Evolutionary conservation across 768 basidiomycete genomes (phyloP).

Genomic region (Coprinellus micaceus): DNA sequence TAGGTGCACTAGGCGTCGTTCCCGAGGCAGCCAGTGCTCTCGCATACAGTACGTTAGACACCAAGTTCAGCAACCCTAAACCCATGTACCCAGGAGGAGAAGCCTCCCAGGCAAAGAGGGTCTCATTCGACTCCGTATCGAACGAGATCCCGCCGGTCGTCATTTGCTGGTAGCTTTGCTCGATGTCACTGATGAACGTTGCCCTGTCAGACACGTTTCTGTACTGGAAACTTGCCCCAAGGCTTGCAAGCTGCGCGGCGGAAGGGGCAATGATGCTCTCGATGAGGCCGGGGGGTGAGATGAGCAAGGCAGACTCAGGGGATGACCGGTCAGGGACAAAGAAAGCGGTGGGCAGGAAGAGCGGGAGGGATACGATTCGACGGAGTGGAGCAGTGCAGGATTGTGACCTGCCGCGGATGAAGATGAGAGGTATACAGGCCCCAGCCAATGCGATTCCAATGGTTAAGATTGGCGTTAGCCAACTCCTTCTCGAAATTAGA

Average conservation of each 20-base stretch:
- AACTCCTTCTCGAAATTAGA: conserved; percentile 61
- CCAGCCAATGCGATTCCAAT: conserved; percentile 57
- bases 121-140: conserved; percentile 42
- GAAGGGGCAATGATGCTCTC: conserved; percentile 40
- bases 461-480: conserved; percentile 59
- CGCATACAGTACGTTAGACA: conserved; percentile 64
- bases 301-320: conserved; percentile 36
- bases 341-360: conserved; percentile 55
- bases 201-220: conserved; percentile 47
- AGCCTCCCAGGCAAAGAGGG: conserved; percentile 72
- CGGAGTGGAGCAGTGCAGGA: conserved; percentile 45
- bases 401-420: conserved; percentile 48
- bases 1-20: conserved; percentile 30
- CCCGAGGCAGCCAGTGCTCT: conserved; percentile 54
- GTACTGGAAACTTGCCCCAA: conserved; percentile 13
- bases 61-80: conserved; percentile 62
- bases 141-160: conserved; percentile 67
- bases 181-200: conserved; percentile 54
- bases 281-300: conserved; percentile 53
- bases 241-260: conserved; percentile 28
- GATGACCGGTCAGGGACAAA: conserved; percentile 29
- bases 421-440: conserved; percentile 63
- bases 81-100: conserved; percentile 56
- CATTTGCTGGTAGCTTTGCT: conserved; percentile 50
- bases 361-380: conserved; percentile 35